Evolutionary conservation across 192 early-diverging fungal species (phyloP), one percentile per base, ranked within the genome.

Genomic region (Coemansia reversa): DNA sequence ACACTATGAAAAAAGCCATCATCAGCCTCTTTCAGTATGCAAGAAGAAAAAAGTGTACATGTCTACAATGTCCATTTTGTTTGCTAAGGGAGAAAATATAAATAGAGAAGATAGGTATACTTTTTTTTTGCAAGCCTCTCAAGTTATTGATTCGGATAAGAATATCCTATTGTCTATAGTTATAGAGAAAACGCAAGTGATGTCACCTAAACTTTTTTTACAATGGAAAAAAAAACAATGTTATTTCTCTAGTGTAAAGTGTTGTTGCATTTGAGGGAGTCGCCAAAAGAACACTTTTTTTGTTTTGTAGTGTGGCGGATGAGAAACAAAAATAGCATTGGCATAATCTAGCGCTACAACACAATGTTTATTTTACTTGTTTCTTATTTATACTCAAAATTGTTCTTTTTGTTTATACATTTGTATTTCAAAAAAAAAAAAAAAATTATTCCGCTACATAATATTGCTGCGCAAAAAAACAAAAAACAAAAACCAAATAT

Each of bases 51-150:
- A 11, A 39, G 3, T 9, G 9, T 9, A 9, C 1, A 45, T 16
- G 14, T 2, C 39, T 1, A 45, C 8, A 11, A 3, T 4, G n/a
- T n/a, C n/a, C 39, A 16, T 45, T 45, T 11, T 11, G 9, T 45
- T 16, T 4, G 39, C 14, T 45, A 2, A 39, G 9, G 5, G 1
- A 39, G 8, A n/a, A 56, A 22, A 29, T 35, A 57, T 57, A 57
- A 57, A 29, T 52, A 52, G 23, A 35, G 23, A 29, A 11, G 22
- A 11, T 57, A 35, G 55, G 35, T 19, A 52, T 20, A 55, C 24
- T 39, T 51, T 27, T 62, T 42, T 63, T 51, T 52, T 19, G 29
- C 28, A 55, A 29, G 53, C 29, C 51, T 33, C 22, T n/a, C 23
- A 19, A 5, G 2, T 0, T 14, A 16, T 45, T 45, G 8, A 16